Percentiles rank a stretch among this genome's conserved stretches.
phyloP scores from a whole-genome alignment of 108 stramenopile genomes.

The Pseudonitzschia multistriata region DNA sequence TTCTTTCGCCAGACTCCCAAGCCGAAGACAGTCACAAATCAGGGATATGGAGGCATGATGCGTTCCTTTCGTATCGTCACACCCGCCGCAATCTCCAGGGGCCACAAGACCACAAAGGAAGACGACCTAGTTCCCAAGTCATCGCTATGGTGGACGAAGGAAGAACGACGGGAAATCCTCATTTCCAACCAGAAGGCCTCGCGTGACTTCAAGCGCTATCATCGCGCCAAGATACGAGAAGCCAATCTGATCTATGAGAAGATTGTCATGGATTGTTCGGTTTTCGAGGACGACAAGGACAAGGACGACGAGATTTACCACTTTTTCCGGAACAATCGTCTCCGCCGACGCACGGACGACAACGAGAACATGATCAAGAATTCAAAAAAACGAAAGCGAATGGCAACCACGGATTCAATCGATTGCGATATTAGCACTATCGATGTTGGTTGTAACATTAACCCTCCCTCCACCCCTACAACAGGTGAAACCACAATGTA shows the following conservation, averaged over 20 bases:
- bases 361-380: background rate
- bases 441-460: background rate
- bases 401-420: background rate
- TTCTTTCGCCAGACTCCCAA: background rate
- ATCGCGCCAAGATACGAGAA: constrained; percentile 12
- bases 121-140: constrained; percentile 9
- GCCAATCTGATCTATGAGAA: constrained; percentile 29
- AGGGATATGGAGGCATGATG: background rate
- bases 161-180: constrained; percentile 33
- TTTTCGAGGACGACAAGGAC: background rate
- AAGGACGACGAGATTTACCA: constrained; percentile 6
- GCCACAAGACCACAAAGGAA: background rate
- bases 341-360: background rate
- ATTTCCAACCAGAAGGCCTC: constrained; percentile 19
- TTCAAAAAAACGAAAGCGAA: constrained; percentile 5
- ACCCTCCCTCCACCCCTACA: background rate
- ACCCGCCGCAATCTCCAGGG: background rate
- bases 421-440: background rate
- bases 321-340: background rate
- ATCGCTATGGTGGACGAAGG: constrained; percentile 35
- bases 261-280: background rate
- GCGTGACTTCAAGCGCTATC: constrained; percentile 17
- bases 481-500: background rate
- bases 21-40: background rate
- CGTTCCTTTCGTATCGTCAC: background rate